Base-by-base conservation (phyloP, 345 rosid genomes). In the Diplotaxis tenuifolia region DNA sequence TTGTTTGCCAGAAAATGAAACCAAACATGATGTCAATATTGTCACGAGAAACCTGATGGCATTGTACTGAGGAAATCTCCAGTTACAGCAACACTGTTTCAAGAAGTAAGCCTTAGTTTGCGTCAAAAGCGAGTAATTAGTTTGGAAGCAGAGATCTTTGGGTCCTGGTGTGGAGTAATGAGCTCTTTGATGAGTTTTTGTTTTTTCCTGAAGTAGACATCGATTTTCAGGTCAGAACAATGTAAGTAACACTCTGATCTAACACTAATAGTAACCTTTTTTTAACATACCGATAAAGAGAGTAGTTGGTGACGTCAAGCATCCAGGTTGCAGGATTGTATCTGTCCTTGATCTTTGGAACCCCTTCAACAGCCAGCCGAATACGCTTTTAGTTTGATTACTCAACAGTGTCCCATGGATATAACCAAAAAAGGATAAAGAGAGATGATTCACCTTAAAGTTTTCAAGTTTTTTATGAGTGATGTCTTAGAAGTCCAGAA, bases 271-370 rank as follows among this genome's bases (percentile, higher is more conserved):
- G 49, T 27, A 50, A 7, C 3, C 2, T 61, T 53, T 31, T 25
- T 11, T 1, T 65, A 45, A 74, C 88, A 80, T 81, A 92, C 98
- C 75, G 81, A 68, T 87, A 71, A 47, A 92, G 84, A 12, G 86
- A 66, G 3, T 94, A 92, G 73, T 84, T 83, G 28, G 81, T 92
- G 65, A 89, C 80, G 2, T 92, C 96, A 52, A 92, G 92, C 96
- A 89, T 89, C 96, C 96, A 92, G 45, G 98, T 88, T 12, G 98
- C 98, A 9, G 98, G 98, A 76, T 92, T 92, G 74, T 79, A 77
- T 36, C 92, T 91, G 4, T 86, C 87, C 56, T 65, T 82, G 57
- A 89, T 88, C 79, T 84, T 84, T 0, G 89, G 78, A 79, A 92
- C 89, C 22, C 94, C 96, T 19, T 82, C 86, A 19, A 92, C 54